Conservation (phyloP, 257 asterid species). For the Gentiana macrophylla region DNA sequence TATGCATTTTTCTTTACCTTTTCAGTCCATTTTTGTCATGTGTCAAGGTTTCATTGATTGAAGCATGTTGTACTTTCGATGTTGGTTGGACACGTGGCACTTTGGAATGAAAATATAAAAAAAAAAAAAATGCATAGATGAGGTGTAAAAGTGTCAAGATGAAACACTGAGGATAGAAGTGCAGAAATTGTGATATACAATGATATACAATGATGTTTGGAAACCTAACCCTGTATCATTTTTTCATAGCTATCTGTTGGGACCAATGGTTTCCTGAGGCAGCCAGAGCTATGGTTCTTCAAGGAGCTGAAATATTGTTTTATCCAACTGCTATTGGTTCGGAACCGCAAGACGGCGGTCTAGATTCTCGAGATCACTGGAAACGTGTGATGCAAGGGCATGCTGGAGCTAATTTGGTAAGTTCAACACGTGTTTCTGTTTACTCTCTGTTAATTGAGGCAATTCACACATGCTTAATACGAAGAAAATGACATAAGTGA, state of each 20-base stretch:
- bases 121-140: too few species aligned
- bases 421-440: slow-evolving; percentile 8
- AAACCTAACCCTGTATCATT: slow-evolving; percentile 2
- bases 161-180: too few species aligned
- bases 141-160: too few species aligned
- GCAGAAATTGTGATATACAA: too few species aligned
- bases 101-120: too few species aligned
- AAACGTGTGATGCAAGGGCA: slow-evolving; percentile 97
- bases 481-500: too few species aligned
- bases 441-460: neutral
- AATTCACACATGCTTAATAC: neutral
- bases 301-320: slow-evolving; percentile 90
- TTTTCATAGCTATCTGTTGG: slow-evolving; percentile 84
- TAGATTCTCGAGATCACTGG: slow-evolving; percentile 98
- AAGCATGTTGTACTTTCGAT: too few species aligned
- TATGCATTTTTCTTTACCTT: too few species aligned
- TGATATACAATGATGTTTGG: neutral
- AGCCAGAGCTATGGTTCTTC: slow-evolving; percentile 95
- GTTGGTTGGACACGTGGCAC: too few species aligned
- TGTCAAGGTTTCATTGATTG: too few species aligned
- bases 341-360: slow-evolving; percentile 88
- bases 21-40: too few species aligned
- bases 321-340: slow-evolving; percentile 99
- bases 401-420: slow-evolving; percentile 91
- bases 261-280: slow-evolving; percentile 99